Conservation (phyloP, 345 rosid species). For the Murraya paniculata region DNA sequence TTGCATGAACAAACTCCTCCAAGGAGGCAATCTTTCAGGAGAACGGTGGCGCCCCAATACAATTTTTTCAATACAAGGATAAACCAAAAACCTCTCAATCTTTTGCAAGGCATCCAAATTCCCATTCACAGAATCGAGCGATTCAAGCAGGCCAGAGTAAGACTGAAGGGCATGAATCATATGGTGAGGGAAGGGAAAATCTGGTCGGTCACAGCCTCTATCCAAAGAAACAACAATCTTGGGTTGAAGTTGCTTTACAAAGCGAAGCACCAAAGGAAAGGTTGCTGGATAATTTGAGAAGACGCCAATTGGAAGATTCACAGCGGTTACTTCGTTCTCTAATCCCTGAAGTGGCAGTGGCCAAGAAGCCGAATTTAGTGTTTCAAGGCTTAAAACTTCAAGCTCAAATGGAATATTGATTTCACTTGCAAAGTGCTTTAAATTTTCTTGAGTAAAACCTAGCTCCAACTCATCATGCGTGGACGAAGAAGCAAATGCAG, state of each 20-base stretch:
- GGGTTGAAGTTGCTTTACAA: constrained; percentile 75
- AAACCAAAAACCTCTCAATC: constrained; percentile 76
- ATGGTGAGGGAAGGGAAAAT: constrained; percentile 73
- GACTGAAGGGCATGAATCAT: constrained; percentile 67
- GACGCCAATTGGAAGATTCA: constrained; percentile 63
- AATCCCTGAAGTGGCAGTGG: constrained; percentile 24
- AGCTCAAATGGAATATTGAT: constrained; percentile 65
- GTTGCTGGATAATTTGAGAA: constrained; percentile 51
- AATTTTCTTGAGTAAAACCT: constrained; percentile 64
- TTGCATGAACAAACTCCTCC: constrained; percentile 72
- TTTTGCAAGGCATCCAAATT: constrained; percentile 67
- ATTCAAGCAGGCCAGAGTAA: constrained; percentile 62
- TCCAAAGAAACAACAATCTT: constrained; percentile 78
- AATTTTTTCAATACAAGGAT: constrained; percentile 64
- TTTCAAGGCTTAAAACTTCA: constrained; percentile 57
- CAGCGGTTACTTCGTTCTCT: constrained; percentile 63
- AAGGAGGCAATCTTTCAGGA: constrained; percentile 53
- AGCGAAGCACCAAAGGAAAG: constrained; percentile 60
- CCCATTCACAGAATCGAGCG: constrained; percentile 76
- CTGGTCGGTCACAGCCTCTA: constrained; percentile 73
- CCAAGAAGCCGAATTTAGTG: constrained; percentile 50
- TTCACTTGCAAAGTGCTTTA: constrained; percentile 69
- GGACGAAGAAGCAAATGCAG: constrained; percentile 60
- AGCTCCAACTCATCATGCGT: constrained; percentile 57
- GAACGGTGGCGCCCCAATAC: constrained; percentile 63